Evolutionary conservation across 495 filamentous ascomycete genomes (phyloP).

Genomic region (Penicillium odoratum): DNA sequence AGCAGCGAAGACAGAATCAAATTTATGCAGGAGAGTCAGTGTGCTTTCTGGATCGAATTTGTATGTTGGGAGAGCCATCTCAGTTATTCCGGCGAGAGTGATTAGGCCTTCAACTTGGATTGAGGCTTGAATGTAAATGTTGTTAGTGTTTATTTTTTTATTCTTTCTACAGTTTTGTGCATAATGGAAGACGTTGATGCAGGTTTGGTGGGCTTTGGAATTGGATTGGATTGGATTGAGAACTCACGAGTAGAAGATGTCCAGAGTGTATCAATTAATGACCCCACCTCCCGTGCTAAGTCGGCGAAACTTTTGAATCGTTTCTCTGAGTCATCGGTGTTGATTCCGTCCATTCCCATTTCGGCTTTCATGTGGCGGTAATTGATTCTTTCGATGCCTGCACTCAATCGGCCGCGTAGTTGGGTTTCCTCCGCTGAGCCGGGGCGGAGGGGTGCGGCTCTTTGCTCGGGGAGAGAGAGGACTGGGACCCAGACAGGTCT

Average conservation of each 20-base stretch:
- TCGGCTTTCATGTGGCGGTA: constrained; percentile 62
- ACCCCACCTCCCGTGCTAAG: constrained; percentile 67
- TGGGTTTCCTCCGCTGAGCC: constrained; percentile 74
- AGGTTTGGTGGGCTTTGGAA: too few species aligned
- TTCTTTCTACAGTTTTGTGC: too few species aligned
- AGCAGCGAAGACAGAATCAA: constrained; percentile 75
- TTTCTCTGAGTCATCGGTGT: constrained; percentile 45
- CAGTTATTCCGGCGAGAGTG: constrained; percentile 67
- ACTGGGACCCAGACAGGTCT: constrained; percentile 17
- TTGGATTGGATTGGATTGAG: too few species aligned
- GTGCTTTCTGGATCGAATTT: constrained; percentile 63
- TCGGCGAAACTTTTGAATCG: constrained; percentile 72
- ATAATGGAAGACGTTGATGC: too few species aligned
- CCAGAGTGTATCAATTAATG: constrained; percentile 77
- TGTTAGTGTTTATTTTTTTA: neutral
- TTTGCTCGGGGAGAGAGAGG: constrained; percentile 20
- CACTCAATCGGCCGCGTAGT: constrained; percentile 19
- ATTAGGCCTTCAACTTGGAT: constrained; percentile 84
- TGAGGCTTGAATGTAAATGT: constrained; percentile 50
- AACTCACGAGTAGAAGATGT: constrained; percentile 74
- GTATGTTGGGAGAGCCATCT: constrained; percentile 65
- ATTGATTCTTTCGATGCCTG: constrained; percentile 23
- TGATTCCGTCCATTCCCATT: constrained; percentile 45
- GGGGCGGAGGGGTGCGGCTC: constrained; percentile 61
- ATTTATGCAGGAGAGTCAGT: constrained; percentile 68